Base-by-base conservation (phyloP, 2,329 filamentous ascomycete genomes). In the Fusarium metavorans region DNA sequence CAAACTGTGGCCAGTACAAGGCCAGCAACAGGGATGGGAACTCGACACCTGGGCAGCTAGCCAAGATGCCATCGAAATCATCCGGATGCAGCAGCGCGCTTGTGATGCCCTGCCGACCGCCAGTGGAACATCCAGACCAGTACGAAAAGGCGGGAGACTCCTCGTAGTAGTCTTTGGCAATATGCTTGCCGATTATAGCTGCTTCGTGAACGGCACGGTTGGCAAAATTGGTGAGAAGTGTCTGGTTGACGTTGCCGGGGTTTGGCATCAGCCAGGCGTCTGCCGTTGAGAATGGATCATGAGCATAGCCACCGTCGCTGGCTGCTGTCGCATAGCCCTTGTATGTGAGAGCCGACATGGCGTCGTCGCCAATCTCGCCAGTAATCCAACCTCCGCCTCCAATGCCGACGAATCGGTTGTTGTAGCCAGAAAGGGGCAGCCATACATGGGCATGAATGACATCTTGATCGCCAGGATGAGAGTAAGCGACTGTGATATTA, bases 41-140 rank as follows among this genome's bases (percentile, higher is more conserved):
- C 16, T 54, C 23, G 13, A 67, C 7, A 2, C 48, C 64, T 6
- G 67, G 67, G 7, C 35, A 39, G 7, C 48, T 39, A 7, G 58
- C 18, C 5, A 63, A 23, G n/a, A 70, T 63, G 7, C 67, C 67
- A 23, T 67, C 59, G 4, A 48, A 67, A 20, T 45, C 48, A 7
- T 50, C 30, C 0, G 65, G 65, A 11, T 63, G 37, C 14, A n/a
- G 6, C 3, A 58, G 5, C 2, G 67, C 63, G 13, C 61, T 30
- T 1, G 39, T 50, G 9, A 67, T n/a, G 1, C 67, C 67, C 37
- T 70, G 67, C 1, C 67, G 18, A 1, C 67, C 67, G 9, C 67
- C 67, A 11, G 39, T 62, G 2, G 67, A 70, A 20, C 67, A 70
- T 3, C 67, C 67, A n/a, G 35, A 34, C 58, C 64, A 67, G 54